A percentile compares a stretch with the other conserved stretches of the same genome.
Conservation (phyloP, 371 early-diverging fungal species). For the Cokeromyces recurvatus region DNA sequence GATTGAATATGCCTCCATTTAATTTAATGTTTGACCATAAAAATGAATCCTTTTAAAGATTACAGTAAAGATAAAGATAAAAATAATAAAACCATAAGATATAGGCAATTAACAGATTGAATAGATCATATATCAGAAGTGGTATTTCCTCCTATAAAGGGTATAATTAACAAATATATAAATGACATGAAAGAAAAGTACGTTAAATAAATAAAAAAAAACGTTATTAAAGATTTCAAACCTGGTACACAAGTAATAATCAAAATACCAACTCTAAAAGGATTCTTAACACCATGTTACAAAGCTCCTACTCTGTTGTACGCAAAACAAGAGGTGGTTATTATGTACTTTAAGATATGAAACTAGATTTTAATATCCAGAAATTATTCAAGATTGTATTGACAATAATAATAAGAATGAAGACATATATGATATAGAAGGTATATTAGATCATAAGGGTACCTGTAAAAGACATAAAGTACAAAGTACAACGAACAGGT, state of each 20-base stretch:
- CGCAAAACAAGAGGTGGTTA: conserved; percentile 2
- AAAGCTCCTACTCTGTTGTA: too few relatives aligned
- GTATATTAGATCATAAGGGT: conserved; percentile 1
- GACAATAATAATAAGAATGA: neutral
- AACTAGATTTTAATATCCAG: neutral
- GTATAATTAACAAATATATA: too few relatives aligned
- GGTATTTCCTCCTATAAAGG: conserved; percentile 16
- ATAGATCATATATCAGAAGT: conserved; percentile 14
- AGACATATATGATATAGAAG: neutral
- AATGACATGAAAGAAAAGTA: neutral
- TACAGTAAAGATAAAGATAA: neutral
- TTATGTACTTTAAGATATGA: neutral
- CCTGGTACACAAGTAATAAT: conserved; percentile 1
- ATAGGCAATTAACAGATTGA: conserved; percentile 5
- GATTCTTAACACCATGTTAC: neutral
- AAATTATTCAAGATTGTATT: conserved; percentile 5
- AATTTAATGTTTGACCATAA: conserved; percentile 2
- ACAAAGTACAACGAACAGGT: conserved; percentile 8
- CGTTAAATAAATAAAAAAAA: neutral
- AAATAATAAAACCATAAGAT: neutral
- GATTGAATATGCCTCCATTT: too few relatives aligned
- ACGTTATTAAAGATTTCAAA: neutral
- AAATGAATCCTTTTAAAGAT: neutral
- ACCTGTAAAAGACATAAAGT: neutral
- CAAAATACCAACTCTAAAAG: neutral